These are phyloP conservation scores for maize (Zea mays) DNA, from an alignment of 176 grass and related monocot genomes.

Conservation along the genomic window Zm-B73-REFERENCE-NAM-5.0 NC_050101.1:42932501-42933000, in stretches of 20 bases:
- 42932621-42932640: constrained; percentile 41
- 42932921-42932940: no score
- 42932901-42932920: no score
- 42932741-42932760: constrained; percentile 35
- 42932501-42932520: neutral
- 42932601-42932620: constrained; percentile 42
- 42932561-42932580: constrained; percentile 7
- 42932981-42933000: constrained; percentile 22
- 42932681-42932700: neutral
- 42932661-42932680: constrained; percentile 25
- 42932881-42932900: no score
- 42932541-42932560: neutral
- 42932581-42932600: constrained; percentile 35
- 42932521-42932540: constrained; percentile 34
- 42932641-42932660: constrained; percentile 19
- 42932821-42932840: neutral
- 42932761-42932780: constrained; percentile 18
- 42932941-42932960: no score
- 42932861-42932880: no score
- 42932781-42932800: constrained; percentile 42
- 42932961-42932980: neutral
- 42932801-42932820: neutral
- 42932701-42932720: constrained; percentile 34
- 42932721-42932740: constrained; percentile 7
- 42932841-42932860: no score